Evolutionary conservation across 805 yeast species (phyloP), one percentile per base, ranked within the genome.

Genomic region (Candida pseudoglaebosa): DNA sequence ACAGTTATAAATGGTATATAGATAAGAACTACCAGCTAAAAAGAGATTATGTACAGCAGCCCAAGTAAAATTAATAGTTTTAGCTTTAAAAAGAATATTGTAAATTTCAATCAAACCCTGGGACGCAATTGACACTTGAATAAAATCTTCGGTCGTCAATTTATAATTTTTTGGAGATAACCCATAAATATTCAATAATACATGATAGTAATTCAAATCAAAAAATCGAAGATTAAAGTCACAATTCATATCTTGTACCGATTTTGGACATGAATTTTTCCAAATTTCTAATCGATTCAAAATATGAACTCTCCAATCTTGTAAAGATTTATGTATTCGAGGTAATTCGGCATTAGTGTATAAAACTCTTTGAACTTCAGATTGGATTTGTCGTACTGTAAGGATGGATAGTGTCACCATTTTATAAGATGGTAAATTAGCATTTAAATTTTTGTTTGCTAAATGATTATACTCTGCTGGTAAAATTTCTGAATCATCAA

Each of bases 31-130:
- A 1, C 95, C 95, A 0, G 95, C 90, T 84, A 85, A 82, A 55
- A 87, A 87, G 38, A 87, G 65, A 54, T 87, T 88, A 57, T 88
- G 95, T 2, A 87, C 90, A 0, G 95, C 93, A 2, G 89, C 90
- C 96, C 96, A 89, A 0, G 96, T 86, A 59, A 85, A 89, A 57
- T 87, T 87, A 43, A 88, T 72, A 34, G 76, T 67, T 49, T 75
- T 75, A 20, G 70, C 70, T n/a, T 65, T 57, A 47, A 73, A 75
- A 28, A 89, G 61, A 37, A 73, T 75, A 36, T 73, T 64, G 55
- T 85, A 89, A 21, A 80, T 73, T 24, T 68, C 62, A 38, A 88
- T 81, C 24, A 87, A 73, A 32, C 81, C 82, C 47, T 73, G 75
- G 1, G 93, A 77, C 0, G 90, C 76, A 18, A 75, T 78, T 8